phyloP scores from a whole-genome alignment of 2,329 filamentous ascomycete genomes.

The Pestalotiopsis sp. region DNA sequence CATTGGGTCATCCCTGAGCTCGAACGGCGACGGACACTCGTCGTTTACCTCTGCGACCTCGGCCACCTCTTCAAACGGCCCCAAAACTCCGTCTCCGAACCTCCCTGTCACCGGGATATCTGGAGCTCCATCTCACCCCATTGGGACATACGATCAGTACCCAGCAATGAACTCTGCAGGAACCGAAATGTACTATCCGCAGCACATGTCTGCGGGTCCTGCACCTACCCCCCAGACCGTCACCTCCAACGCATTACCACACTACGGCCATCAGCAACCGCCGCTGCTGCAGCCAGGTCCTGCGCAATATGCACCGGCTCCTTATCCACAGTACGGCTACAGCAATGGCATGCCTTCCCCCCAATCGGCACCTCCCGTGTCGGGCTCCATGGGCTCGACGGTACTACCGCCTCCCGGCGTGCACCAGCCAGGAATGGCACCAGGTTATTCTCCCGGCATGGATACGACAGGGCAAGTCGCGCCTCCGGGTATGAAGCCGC shows the following conservation, averaged over 20 bases:
- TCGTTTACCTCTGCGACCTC: conserved; percentile 57
- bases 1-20: conserved; percentile 61
- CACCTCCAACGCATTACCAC: conserved; percentile 70
- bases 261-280: conserved; percentile 80
- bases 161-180: conserved; percentile 79
- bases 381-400: conserved; percentile 68
- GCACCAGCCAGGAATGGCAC: conserved; percentile 51
- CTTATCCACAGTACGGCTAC: conserved; percentile 73
- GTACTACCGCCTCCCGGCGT: conserved; percentile 72
- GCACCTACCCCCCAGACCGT: conserved; percentile 75
- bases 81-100: conserved; percentile 78
- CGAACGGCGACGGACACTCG: conserved; percentile 54
- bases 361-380: conserved; percentile 68
- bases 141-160: conserved; percentile 45
- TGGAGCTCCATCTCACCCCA: conserved; percentile 38
- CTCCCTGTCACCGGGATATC: conserved; percentile 54
- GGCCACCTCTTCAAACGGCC: conserved; percentile 60
- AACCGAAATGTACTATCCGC: conserved; percentile 82
- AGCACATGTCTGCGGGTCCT: conserved; percentile 78
- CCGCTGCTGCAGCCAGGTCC: conserved; percentile 74
- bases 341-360: conserved; percentile 79
- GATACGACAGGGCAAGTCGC: conserved; percentile 92
- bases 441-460: conserved; percentile 53
- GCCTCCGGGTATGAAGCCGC: conserved; percentile 91
- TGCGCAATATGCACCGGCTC: conserved; percentile 66